A percentile compares a stretch with the other conserved stretches of the same genome.
Evolutionary conservation across 805 yeast species (phyloP).

Genomic region (Kuraishia hungarica): DNA sequence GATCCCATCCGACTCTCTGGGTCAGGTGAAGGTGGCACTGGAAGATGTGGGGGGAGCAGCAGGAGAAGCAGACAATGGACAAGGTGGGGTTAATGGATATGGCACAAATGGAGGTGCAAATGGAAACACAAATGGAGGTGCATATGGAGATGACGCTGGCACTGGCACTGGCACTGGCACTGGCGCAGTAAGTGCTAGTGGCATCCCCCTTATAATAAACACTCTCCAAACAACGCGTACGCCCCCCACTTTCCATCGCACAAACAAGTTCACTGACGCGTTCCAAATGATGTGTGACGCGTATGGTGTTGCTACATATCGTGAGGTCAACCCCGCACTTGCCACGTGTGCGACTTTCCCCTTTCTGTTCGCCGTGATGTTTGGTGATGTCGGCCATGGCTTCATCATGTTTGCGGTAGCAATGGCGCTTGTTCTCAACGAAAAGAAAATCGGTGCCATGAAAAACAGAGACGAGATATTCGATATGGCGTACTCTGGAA

Average conservation of each 20-base stretch:
- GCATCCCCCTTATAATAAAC: conserved; percentile 33
- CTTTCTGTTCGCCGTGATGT: conserved; percentile 78
- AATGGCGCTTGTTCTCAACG: conserved; percentile 43
- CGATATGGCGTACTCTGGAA: conserved; percentile 69
- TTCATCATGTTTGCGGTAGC: conserved; percentile 51
- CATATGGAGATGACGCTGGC: no score
- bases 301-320: conserved; percentile 70
- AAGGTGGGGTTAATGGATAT: no score
- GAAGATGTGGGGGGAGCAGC: conserved; percentile 15
- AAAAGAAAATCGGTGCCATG: conserved; percentile 40
- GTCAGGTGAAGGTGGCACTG: conserved; percentile 33
- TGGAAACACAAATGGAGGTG: no score
- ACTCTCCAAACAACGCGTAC: conserved; percentile 55
- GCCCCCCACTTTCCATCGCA: conserved; percentile 66
- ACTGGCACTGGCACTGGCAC: no score
- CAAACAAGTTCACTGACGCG: conserved; percentile 61
- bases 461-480: conserved; percentile 59
- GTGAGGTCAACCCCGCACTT: conserved; percentile 69
- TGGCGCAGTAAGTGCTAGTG: background rate
- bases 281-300: conserved; percentile 69
- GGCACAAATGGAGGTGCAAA: no score
- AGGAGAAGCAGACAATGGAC: background rate
- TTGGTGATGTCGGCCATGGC: conserved; percentile 82
- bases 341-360: conserved; percentile 73
- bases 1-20: conserved; percentile 54